These are phyloP conservation scores for Sarocladium strictum DNA, from an alignment of 2,329 filamentous ascomycete species.

Conservation along the genomic window DNA sequence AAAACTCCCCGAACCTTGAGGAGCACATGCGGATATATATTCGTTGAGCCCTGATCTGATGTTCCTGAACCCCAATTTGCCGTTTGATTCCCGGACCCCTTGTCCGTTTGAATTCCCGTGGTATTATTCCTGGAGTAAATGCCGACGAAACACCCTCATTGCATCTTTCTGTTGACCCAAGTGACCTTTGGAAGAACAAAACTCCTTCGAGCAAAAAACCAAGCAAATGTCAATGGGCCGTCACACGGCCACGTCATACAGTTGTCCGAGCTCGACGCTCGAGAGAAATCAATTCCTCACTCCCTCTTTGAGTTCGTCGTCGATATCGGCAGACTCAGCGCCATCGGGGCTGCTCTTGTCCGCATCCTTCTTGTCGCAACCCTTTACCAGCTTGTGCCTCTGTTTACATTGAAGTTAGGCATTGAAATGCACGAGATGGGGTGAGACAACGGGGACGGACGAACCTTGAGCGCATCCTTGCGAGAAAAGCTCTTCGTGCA, in stretches of 20 bases:
- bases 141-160: neutral
- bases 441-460: slow-evolving; percentile 17
- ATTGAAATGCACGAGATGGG: slow-evolving; percentile 9
- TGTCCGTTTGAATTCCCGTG: slow-evolving; percentile 1
- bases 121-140: neutral
- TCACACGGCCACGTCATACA: neutral
- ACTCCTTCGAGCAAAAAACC: neutral
- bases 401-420: slow-evolving; percentile 22
- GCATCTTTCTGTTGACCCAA: neutral
- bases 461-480: slow-evolving; percentile 94
- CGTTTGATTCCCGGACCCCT: neutral
- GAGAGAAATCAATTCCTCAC: neutral
- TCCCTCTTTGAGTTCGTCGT: slow-evolving; percentile 6
- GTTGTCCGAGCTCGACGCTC: neutral
- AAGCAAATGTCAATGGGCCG: neutral
- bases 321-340: neutral
- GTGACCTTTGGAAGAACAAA: neutral
- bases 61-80: neutral
- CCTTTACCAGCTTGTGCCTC: slow-evolving; percentile 60
- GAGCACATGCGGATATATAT: neutral
- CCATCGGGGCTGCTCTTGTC: neutral
- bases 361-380: slow-evolving; percentile 40
- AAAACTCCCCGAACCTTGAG: neutral
- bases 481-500: slow-evolving; percentile 97
- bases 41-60: neutral